phyloP scores from a whole-genome alignment of 768 basidiomycete species.

The Lactarius evosmus region DNA sequence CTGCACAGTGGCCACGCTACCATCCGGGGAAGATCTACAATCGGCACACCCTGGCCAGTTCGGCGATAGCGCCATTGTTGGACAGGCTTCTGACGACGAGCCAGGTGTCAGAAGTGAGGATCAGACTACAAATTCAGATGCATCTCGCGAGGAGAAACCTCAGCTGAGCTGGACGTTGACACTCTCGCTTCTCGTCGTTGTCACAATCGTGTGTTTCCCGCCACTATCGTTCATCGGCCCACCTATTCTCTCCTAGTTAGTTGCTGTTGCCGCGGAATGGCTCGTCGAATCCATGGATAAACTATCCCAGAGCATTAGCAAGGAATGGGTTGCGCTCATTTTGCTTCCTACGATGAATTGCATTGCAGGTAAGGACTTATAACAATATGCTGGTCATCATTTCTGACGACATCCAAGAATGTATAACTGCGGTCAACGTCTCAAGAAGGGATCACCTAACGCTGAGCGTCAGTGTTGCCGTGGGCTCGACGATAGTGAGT shows the following conservation, averaged over 20 bases:
- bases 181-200: slow-evolving; percentile 10
- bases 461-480: slow-evolving; percentile 79
- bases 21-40: slow-evolving; percentile 18
- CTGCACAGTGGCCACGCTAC: slow-evolving; percentile 22
- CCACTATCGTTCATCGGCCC: not conserved
- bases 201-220: slow-evolving; percentile 23
- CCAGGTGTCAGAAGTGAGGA: not conserved
- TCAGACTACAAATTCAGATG: not conserved
- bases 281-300: slow-evolving; percentile 84
- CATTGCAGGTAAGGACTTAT: slow-evolving; percentile 54
- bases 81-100: slow-evolving; percentile 15
- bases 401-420: slow-evolving; percentile 48
- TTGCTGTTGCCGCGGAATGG: slow-evolving; percentile 62
- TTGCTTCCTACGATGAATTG: slow-evolving; percentile 82
- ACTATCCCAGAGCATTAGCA: slow-evolving; percentile 64
- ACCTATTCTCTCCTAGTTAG: slow-evolving; percentile 38
- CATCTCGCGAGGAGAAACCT: slow-evolving; percentile 17
- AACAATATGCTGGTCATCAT: not conserved
- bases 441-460: slow-evolving; percentile 82
- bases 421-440: slow-evolving; percentile 86
- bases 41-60: slow-evolving; percentile 3
- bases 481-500: slow-evolving; percentile 72
- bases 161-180: slow-evolving; percentile 26
- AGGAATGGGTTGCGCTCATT: slow-evolving; percentile 88
- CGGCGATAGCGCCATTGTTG: slow-evolving; percentile 7